Evolutionary conservation across 2,329 filamentous ascomycete genomes (phyloP).

Genomic region (Aspergillus intermedius): DNA sequence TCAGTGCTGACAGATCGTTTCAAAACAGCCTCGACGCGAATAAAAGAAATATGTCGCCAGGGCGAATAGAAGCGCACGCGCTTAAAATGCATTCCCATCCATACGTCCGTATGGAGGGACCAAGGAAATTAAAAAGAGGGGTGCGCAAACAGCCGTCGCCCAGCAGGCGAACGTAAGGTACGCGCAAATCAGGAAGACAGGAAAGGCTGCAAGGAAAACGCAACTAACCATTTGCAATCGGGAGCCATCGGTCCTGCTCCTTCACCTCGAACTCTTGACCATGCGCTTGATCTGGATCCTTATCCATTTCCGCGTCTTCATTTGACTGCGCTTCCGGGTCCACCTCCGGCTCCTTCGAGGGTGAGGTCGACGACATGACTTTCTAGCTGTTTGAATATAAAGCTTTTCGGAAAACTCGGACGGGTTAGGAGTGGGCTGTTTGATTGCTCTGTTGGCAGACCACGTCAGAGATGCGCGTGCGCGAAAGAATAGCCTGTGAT

Average conservation of each 20-base stretch:
- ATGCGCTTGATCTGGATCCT: slow-evolving; percentile 61
- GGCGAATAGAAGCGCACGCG: slow-evolving; percentile 14
- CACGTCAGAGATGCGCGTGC: slow-evolving; percentile 38
- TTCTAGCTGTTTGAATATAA: slow-evolving; percentile 48
- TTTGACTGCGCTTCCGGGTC: slow-evolving; percentile 91
- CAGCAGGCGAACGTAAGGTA: slow-evolving; percentile 33
- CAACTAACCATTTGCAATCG: slow-evolving; percentile 99
- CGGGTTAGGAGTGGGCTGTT: slow-evolving; percentile 20
- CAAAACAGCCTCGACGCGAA: neutral
- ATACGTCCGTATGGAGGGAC: slow-evolving; percentile 18
- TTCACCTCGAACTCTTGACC: slow-evolving; percentile 97
- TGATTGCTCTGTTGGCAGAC: slow-evolving; percentile 37
- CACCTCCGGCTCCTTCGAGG: slow-evolving; percentile 80
- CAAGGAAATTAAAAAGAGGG: slow-evolving; percentile 23
- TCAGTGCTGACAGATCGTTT: neutral
- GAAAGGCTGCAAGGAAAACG: slow-evolving; percentile 31
- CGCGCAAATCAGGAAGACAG: slow-evolving; percentile 47
- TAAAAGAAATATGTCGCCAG: neutral
- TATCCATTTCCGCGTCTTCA: slow-evolving; percentile 85
- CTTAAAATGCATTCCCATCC: slow-evolving; percentile 7
- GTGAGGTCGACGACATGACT: slow-evolving; percentile 92
- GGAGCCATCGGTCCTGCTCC: slow-evolving; percentile 98
- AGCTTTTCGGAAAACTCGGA: slow-evolving; percentile 22
- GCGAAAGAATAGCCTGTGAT: slow-evolving; percentile 18
- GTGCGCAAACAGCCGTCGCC: slow-evolving; percentile 24